These are phyloP conservation scores for Glutinoglossum americanum DNA, from an alignment of 495 filamentous ascomycete species.

Conservation along the genomic window DNA sequence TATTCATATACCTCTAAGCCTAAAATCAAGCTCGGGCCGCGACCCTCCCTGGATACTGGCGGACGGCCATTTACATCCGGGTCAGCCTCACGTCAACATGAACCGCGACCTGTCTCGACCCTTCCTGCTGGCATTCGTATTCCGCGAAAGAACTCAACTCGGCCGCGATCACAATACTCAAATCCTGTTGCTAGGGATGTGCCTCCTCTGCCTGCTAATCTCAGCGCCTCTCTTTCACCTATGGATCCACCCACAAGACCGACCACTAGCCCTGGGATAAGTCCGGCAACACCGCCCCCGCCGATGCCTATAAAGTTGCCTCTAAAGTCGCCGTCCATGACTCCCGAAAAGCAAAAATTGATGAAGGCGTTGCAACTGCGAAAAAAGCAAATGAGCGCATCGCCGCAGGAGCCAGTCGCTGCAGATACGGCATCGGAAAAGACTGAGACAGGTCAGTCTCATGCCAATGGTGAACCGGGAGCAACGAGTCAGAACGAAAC, in stretches of 20 bases:
- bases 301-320: slow-evolving; percentile 20
- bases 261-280: slow-evolving; percentile 30
- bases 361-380: slow-evolving; percentile 86
- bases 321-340: slow-evolving; percentile 39
- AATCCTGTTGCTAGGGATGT: neutral
- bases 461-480: neutral
- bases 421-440: neutral
- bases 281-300: slow-evolving; percentile 19
- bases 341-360: slow-evolving; percentile 72
- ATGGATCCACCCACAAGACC: slow-evolving; percentile 4
- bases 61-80: slow-evolving; percentile 42
- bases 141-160: neutral
- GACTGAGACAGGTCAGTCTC: neutral
- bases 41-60: slow-evolving; percentile 49
- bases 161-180: neutral
- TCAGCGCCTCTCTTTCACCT: neutral
- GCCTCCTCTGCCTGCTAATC: neutral
- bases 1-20: slow-evolving; percentile 34
- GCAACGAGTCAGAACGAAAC: neutral
- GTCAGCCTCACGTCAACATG: slow-evolving; percentile 15
- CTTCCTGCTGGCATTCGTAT: slow-evolving; percentile 15
- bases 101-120: slow-evolving; percentile 9
- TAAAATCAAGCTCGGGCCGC: slow-evolving; percentile 67
- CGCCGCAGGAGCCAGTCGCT: neutral
- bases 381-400: slow-evolving; percentile 41